Percentiles rank a stretch among this genome's conserved stretches.
Evolutionary conservation across 805 yeast species (phyloP).

Genomic region (Pichia nanzhaoensis): DNA sequence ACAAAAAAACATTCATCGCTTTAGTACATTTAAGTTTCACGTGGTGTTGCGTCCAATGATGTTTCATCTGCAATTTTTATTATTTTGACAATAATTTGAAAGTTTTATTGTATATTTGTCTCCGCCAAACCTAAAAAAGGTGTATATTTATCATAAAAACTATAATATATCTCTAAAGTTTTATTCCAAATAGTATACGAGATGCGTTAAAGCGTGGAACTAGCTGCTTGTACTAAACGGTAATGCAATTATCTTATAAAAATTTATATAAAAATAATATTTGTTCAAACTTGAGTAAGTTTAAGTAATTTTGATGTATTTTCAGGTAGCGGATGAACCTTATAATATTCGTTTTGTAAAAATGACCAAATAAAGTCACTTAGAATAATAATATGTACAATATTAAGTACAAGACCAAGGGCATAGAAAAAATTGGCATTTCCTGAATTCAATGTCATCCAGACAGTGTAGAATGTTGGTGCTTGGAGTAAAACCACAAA

Average conservation of each 20-base stretch:
- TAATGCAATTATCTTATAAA: not conserved
- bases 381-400: constrained; percentile 59
- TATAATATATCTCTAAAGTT: too few species aligned
- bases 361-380: constrained; percentile 81
- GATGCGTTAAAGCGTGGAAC: too few species aligned
- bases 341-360: constrained; percentile 55
- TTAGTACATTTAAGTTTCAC: too few species aligned
- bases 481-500: constrained; percentile 47
- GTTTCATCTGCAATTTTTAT: not conserved
- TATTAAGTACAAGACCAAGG: constrained; percentile 72
- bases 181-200: too few species aligned
- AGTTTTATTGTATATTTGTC: too few species aligned
- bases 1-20: constrained; percentile 1
- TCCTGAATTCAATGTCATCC: constrained; percentile 94
- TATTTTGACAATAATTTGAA: too few species aligned
- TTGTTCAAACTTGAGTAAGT: constrained; percentile 38
- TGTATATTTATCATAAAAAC: too few species aligned
- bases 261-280: not conserved
- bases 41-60: too few species aligned
- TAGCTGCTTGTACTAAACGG: too few species aligned
- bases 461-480: constrained; percentile 86
- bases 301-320: not conserved
- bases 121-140: too few species aligned
- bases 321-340: constrained; percentile 20
- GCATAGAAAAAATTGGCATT: constrained; percentile 96